Percentiles rank a stretch among this genome's conserved stretches.
Conservation (phyloP, 1,284 basidiomycete genomes). For the Pseudozyma thailandica region DNA sequence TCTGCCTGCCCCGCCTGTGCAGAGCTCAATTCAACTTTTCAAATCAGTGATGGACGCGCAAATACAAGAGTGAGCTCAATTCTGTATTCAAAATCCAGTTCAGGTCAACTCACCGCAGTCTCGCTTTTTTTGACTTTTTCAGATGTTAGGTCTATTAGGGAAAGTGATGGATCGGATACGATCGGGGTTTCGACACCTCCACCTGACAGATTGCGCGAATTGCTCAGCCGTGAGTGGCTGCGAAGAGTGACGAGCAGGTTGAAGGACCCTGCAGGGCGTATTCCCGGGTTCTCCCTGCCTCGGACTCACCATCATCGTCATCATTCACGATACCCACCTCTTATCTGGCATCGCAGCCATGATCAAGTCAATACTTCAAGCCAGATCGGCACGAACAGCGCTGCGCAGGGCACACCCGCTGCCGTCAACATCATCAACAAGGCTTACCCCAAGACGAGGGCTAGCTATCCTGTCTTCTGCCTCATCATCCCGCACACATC, state of each 20-base stretch:
- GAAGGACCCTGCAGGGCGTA: constrained; percentile 1
- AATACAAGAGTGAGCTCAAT: background rate
- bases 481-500: constrained; percentile 1
- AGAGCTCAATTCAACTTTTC: background rate
- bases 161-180: background rate
- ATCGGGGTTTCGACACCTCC: constrained; percentile 22
- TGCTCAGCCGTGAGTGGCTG: background rate
- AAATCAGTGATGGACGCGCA: background rate
- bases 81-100: constrained; percentile 4
- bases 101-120: constrained; percentile 21
- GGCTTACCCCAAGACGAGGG: constrained; percentile 6
- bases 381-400: constrained; percentile 9
- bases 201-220: constrained; percentile 8
- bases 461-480: constrained; percentile 4
- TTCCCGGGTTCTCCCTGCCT: background rate
- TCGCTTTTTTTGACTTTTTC: background rate
- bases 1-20: constrained; percentile 14
- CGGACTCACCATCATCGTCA: constrained; percentile 7
- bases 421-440: constrained; percentile 9
- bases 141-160: constrained; percentile 13
- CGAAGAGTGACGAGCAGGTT: constrained; percentile 20
- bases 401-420: constrained; percentile 4
- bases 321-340: background rate
- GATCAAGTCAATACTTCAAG: constrained; percentile 14
- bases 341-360: constrained; percentile 1